phyloP scores from a whole-genome alignment of 306 rosid genomes.

The Sicyos edulis region DNA sequence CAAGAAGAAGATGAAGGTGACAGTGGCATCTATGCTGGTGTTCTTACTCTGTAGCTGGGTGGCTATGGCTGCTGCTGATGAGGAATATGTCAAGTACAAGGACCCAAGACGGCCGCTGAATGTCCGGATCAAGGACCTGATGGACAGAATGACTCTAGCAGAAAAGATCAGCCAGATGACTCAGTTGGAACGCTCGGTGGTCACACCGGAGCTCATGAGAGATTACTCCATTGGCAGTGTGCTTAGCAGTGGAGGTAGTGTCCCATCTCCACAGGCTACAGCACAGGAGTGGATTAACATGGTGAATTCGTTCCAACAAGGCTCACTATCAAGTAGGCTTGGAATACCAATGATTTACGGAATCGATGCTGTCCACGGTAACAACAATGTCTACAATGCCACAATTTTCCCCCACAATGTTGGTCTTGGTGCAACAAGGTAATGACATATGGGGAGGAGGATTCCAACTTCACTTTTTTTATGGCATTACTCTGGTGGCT shows the following conservation, averaged over 20 bases:
- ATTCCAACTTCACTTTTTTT: background rate
- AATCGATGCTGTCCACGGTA: conserved; percentile 20
- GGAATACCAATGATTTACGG: conserved; percentile 17
- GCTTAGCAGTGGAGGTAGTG: conserved; percentile 16
- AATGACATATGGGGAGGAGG: background rate
- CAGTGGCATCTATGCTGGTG: background rate
- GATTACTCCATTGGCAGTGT: conserved; percentile 23
- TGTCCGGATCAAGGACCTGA: conserved; percentile 11
- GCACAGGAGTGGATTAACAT: conserved; percentile 14
- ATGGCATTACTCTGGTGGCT: background rate
- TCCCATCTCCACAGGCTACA: conserved; percentile 7
- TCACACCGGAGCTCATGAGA: conserved; percentile 16
- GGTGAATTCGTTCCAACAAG: conserved; percentile 15
- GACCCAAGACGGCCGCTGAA: conserved; percentile 3
- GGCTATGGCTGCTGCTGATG: background rate
- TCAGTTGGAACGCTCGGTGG: background rate
- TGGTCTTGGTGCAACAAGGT: conserved; percentile 6
- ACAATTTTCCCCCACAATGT: conserved; percentile 12
- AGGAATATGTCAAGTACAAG: conserved; percentile 7
- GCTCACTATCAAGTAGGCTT: conserved; percentile 16
- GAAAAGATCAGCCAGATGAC: conserved; percentile 21
- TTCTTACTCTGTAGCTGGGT: conserved; percentile 7
- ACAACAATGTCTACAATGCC: conserved; percentile 15
- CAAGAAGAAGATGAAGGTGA: conserved; percentile 4
- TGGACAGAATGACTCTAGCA: conserved; percentile 8